Evolutionary conservation across 1,284 basidiomycete species (phyloP).

Genomic region (Ustilago esculenta): DNA sequence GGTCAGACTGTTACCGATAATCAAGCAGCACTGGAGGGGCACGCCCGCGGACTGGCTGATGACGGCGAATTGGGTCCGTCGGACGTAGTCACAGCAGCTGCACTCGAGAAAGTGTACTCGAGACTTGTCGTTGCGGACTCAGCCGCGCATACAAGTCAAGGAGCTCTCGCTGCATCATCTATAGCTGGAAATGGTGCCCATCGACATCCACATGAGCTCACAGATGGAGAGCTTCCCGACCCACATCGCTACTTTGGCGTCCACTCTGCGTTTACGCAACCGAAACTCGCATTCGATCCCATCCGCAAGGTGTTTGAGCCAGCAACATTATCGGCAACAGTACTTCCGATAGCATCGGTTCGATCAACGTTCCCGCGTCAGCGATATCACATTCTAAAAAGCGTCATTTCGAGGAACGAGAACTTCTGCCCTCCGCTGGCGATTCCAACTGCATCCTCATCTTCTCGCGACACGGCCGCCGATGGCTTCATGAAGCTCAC

Average conservation of each 20-base stretch:
- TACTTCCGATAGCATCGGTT: constrained; percentile 50
- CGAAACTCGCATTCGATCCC: constrained; percentile 85
- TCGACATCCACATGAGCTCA: constrained; percentile 43
- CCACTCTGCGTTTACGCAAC: constrained; percentile 93
- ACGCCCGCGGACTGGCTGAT: too few species aligned
- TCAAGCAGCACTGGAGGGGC: too few species aligned
- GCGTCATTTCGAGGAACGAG: constrained; percentile 62
- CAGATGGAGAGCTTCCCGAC: constrained; percentile 75
- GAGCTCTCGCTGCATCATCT: neutral
- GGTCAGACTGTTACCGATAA: constrained; percentile 30
- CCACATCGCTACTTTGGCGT: constrained; percentile 85
- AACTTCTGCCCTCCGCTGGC: constrained; percentile 64
- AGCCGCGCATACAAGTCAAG: constrained; percentile 17
- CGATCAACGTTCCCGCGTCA: constrained; percentile 50
- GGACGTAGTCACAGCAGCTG: constrained; percentile 55
- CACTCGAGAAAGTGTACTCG: constrained; percentile 60
- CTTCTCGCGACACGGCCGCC: constrained; percentile 12
- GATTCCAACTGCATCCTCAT: constrained; percentile 12
- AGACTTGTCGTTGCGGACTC: constrained; percentile 59
- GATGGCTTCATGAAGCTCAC: constrained; percentile 73
- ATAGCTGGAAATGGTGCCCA: constrained; percentile 3
- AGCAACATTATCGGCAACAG: constrained; percentile 12
- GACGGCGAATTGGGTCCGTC: constrained; percentile 1
- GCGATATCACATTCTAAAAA: constrained; percentile 56
- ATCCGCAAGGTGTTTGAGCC: constrained; percentile 82